Evolutionary conservation across 1,284 basidiomycete species (phyloP).

Genomic region (Farysia itapuensis): DNA sequence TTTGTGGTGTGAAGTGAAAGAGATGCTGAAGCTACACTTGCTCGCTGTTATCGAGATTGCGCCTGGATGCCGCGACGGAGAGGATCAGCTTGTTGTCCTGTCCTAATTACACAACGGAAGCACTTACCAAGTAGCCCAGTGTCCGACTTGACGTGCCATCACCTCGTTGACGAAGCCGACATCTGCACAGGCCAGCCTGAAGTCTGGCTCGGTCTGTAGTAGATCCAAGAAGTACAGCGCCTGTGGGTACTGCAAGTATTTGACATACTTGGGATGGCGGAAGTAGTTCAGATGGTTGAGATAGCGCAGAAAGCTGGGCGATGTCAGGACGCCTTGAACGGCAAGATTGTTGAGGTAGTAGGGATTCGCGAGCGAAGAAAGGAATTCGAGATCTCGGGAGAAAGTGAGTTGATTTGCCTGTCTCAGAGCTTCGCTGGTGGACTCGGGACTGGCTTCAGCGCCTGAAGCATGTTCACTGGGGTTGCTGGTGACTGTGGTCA

Average conservation of each 20-base stretch:
- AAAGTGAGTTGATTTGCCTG: slow-evolving; percentile 43
- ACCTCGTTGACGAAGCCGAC: slow-evolving; percentile 47
- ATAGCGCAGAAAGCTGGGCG: slow-evolving; percentile 43
- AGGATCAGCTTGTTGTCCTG: too few species aligned
- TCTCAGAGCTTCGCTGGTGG: slow-evolving; percentile 1
- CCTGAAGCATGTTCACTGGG: too few species aligned
- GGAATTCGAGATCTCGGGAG: slow-evolving; percentile 51
- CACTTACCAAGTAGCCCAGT: slow-evolving; percentile 53
- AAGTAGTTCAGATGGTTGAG: slow-evolving; percentile 48
- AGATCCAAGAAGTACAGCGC: slow-evolving; percentile 47
- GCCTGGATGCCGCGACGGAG: too few species aligned
- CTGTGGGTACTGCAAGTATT: slow-evolving; percentile 52
- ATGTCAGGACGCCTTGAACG: slow-evolving; percentile 31
- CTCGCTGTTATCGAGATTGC: too few species aligned
- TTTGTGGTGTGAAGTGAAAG: too few species aligned
- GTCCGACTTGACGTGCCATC: slow-evolving; percentile 42
- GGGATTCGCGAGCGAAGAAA: slow-evolving; percentile 52
- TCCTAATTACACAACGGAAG: too few species aligned
- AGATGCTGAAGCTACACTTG: too few species aligned
- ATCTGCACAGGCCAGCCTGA: slow-evolving; percentile 39
- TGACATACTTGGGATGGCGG: slow-evolving; percentile 44
- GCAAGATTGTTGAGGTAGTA: slow-evolving; percentile 51
- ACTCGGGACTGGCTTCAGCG: too few species aligned
- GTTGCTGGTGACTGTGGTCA: too few species aligned
- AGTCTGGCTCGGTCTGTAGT: slow-evolving; percentile 38